Conservation (phyloP, 2,329 filamentous ascomycete species). For the Huntiella omanensis region DNA sequence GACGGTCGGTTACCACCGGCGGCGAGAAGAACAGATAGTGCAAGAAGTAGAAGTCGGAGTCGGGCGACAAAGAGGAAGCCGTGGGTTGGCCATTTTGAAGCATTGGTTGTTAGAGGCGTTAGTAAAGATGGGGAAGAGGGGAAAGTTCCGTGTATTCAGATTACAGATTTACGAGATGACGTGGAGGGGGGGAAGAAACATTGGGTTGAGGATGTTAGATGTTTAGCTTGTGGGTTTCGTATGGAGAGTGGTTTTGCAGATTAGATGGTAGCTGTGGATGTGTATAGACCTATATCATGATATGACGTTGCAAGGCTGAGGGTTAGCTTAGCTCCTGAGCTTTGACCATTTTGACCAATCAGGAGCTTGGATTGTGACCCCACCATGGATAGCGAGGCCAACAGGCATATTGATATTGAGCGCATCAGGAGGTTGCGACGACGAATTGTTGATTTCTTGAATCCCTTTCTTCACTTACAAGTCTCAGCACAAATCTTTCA, state of each 20-base stretch:
- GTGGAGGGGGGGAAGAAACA: slow-evolving; percentile 29
- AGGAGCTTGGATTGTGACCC: neutral
- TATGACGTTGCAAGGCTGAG: neutral
- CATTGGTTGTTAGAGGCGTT: slow-evolving; percentile 20
- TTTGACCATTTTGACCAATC: neutral
- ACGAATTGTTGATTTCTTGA: neutral
- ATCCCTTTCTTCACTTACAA: neutral
- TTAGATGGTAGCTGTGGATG: neutral
- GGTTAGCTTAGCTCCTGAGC: slow-evolving; percentile 1
- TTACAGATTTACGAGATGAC: slow-evolving; percentile 29
- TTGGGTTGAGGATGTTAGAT: slow-evolving; percentile 34
- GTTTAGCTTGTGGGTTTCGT: slow-evolving; percentile 27
- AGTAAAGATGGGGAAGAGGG: slow-evolving; percentile 18
- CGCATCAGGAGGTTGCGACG: neutral
- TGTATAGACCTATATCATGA: neutral
- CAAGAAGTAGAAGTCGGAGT: neutral
- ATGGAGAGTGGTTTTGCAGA: neutral
- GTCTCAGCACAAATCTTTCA: slow-evolving; percentile 2
- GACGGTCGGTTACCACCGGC: slow-evolving; percentile 11
- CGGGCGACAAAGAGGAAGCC: slow-evolving; percentile 21
- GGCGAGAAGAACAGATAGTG: slow-evolving; percentile 7
- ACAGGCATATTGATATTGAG: neutral
- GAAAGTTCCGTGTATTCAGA: slow-evolving; percentile 26
- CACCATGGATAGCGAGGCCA: neutral
- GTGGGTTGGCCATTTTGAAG: slow-evolving; percentile 34